Base-by-base conservation (phyloP, 139 green algal species). In the Dunaliella sp. region DNA sequence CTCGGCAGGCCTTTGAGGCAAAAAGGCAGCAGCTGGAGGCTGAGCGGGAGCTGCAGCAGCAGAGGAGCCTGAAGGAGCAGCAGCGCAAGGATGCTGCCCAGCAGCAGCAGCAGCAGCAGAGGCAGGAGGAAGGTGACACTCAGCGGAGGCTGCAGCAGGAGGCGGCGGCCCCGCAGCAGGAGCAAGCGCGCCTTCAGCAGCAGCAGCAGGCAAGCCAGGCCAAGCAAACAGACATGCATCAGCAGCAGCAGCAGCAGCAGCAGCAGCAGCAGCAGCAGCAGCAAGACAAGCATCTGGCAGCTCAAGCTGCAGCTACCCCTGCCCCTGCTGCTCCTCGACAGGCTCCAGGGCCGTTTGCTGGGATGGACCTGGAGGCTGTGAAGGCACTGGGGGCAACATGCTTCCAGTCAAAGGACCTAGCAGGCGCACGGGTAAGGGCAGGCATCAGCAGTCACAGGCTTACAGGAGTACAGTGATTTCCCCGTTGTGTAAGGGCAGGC, bases 21-120 rank as follows among this genome's bases (percentile, higher is more conserved):
- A 65, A 65, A 16, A 65, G 48, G 48, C 48, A 16, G 7, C 16
- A 26, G 48, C 48, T n/a, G 48, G 48, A 65, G 48, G 7, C 7
- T 65, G 48, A 7, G 7, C 37, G 74, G 81, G 16, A 84, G 38
- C 34, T 36, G 81, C 38, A 75, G 35, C 81, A 84, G 81, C 38
- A n/a, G n/a, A n/a, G n/a, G n/a, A n/a, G n/a, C n/a, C n/a, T 85
- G 37, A 12, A 77, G 38, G 2, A 35, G 28, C 3, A 76, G 81
- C 81, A n/a, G 24, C 30, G 36, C 25, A 31, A 75, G 36, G 78
- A n/a, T n/a, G n/a, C n/a, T n/a, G n/a, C n/a, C n/a, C 78, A 38
- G 79, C 74, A 34, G 26, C 22, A 38, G 78, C 26, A n/a, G 78
- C 34, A 83, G 78, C n/a, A 57, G 33, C 25, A 83, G 78, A 2